phyloP scores from a whole-genome alignment of 192 early-diverging fungal genomes.

The Spizellomyces punctatus region DNA sequence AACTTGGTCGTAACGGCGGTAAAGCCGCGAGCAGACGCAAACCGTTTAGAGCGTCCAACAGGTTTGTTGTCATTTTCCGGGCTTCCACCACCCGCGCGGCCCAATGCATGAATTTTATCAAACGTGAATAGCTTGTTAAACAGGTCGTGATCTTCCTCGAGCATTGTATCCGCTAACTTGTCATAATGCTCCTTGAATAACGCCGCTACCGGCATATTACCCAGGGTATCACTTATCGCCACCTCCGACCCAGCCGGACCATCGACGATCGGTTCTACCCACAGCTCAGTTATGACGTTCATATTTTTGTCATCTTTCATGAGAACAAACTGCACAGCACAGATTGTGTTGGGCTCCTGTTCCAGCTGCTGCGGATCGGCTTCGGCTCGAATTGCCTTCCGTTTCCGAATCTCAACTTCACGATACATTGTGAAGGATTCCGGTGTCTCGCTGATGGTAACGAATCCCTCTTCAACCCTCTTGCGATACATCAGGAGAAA shows the following conservation, averaged over 20 bases:
- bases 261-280: slow-evolving; percentile 47
- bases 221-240: neutral
- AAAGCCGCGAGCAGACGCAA: neutral
- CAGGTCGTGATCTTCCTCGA: slow-evolving; percentile 27
- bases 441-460: slow-evolving; percentile 39
- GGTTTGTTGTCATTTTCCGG: neutral
- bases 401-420: slow-evolving; percentile 28
- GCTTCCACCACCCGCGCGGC: slow-evolving; percentile 6
- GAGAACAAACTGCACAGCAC: slow-evolving; percentile 50
- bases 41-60: neutral
- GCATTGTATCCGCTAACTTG: slow-evolving; percentile 25
- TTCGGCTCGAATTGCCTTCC: slow-evolving; percentile 1
- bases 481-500: slow-evolving; percentile 43
- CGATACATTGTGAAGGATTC: slow-evolving; percentile 48
- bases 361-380: neutral
- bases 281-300: slow-evolving; percentile 48
- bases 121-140: slow-evolving; percentile 41
- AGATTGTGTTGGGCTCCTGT: slow-evolving; percentile 14
- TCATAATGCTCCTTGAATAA: slow-evolving; percentile 42
- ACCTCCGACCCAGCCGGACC: slow-evolving; percentile 31
- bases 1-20: slow-evolving; percentile 24
- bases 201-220: slow-evolving; percentile 15
- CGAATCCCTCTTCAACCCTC: slow-evolving; percentile 49
- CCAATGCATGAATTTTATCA: slow-evolving; percentile 41
- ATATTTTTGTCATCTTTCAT: slow-evolving; percentile 31